Percentiles rank a stretch among this genome's conserved stretches.
phyloP scores from a whole-genome alignment of 2,329 filamentous ascomycete genomes.

The Lachnum nothofagi region DNA sequence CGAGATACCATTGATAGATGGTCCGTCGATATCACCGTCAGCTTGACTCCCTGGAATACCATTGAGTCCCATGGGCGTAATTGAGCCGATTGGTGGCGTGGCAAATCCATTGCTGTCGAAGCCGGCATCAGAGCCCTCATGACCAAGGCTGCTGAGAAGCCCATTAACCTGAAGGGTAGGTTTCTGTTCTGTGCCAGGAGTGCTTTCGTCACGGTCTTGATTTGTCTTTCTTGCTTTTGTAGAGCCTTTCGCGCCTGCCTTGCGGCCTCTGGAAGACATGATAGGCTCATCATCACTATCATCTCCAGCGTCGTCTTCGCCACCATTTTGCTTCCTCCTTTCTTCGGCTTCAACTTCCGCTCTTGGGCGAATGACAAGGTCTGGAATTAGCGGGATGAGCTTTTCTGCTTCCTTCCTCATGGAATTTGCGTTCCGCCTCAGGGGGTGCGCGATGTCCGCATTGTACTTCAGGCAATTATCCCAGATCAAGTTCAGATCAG shows the following conservation, averaged over 20 bases:
- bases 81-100: slow-evolving; percentile 71
- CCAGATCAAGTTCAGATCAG: slow-evolving; percentile 93
- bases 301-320: slow-evolving; percentile 74
- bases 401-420: slow-evolving; percentile 99
- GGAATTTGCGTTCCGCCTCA: slow-evolving; percentile 87
- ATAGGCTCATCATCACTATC: slow-evolving; percentile 97
- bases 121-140: slow-evolving; percentile 69
- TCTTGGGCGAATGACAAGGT: slow-evolving; percentile 82
- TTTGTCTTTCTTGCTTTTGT: slow-evolving; percentile 67
- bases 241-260: slow-evolving; percentile 68
- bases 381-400: slow-evolving; percentile 88
- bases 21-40: slow-evolving; percentile 77
- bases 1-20: slow-evolving; percentile 61
- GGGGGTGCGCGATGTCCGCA: slow-evolving; percentile 76
- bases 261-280: slow-evolving; percentile 92
- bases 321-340: slow-evolving; percentile 79
- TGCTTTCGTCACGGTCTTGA: slow-evolving; percentile 69
- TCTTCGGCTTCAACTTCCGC: slow-evolving; percentile 90
- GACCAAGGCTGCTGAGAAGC: slow-evolving; percentile 50
- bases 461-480: slow-evolving; percentile 96
- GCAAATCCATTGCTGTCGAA: slow-evolving; percentile 80
- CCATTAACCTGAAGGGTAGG: slow-evolving; percentile 65
- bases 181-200: slow-evolving; percentile 70
- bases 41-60: slow-evolving; percentile 68
- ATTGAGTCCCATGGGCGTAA: slow-evolving; percentile 70